Base-by-base conservation (phyloP, 2,329 filamentous ascomycete genomes). In the Paraconiothyrium sp. region DNA sequence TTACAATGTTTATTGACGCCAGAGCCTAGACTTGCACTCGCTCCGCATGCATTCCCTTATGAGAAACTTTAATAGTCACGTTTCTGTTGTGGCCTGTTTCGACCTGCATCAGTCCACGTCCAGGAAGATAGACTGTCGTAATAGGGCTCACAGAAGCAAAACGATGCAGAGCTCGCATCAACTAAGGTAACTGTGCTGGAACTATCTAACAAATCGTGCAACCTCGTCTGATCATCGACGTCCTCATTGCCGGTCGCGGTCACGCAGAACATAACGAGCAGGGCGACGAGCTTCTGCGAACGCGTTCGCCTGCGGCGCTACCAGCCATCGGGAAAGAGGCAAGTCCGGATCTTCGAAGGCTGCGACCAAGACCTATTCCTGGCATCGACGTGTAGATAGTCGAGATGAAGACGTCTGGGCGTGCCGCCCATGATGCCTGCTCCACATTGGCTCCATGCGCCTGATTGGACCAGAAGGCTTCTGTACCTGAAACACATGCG, bases 401-500 rank as follows among this genome's bases (percentile, higher is more conserved):
- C 54, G 54, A 55, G n/a, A 41, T 44, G 43, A 54, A 44, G 22
- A 54, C 24, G 13, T 54, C 30, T 34, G 39, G 52, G 52, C 41
- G 41, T 46, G 41, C 39, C 52, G 52, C 52, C 30, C 43, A 22
- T 20, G 43, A 46, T 24, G 43, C 43, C 35, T 7, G 43, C 43
- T 22, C n/a, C 43, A 46, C 20, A 24, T 24, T 24, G 16, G 54
- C 30, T 47, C 43, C 43, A 47, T 32, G 41, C n/a, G 6, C 22
- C 20, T 67, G 59, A 76, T 74, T 74, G 73, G 74, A 39, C n/a
- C 35, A 30, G 20, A 37, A 30, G 27, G 8, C 50, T 54, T 30
- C 37, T 30, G 30, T 47, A 37, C 48, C 48, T 73, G 73, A 76
- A 76, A 75, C 73, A 65, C 54, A 51, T 54, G 60, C 62, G 54